Conservation (phyloP, 805 yeast species). For the Citeromyces matritensis region DNA sequence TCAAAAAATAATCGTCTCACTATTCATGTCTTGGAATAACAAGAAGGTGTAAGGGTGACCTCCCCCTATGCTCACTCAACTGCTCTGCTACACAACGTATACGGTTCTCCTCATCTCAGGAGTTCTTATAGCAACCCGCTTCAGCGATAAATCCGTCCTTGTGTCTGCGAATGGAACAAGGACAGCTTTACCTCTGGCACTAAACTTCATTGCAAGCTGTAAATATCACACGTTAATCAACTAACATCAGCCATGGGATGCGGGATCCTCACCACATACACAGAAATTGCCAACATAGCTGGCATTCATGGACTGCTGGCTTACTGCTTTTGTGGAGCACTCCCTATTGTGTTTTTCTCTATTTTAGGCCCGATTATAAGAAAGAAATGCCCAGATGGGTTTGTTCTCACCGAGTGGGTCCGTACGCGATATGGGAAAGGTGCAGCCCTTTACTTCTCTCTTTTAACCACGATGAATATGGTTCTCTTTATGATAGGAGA, state of each 20-base stretch:
- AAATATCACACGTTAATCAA: conserved; percentile 19
- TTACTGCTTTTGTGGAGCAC: conserved; percentile 63
- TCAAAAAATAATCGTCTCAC: too few species aligned
- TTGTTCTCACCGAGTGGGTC: conserved; percentile 92
- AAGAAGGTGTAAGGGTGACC: too few species aligned
- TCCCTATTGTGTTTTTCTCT: conserved; percentile 79
- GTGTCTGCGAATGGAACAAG: conserved; percentile 73
- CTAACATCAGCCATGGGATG: conserved; percentile 58
- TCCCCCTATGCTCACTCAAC: too few species aligned
- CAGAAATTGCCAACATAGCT: conserved; percentile 72
- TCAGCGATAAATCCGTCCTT: conserved; percentile 36
- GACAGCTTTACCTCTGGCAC: conserved; percentile 63
- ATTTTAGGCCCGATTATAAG: conserved; percentile 71
- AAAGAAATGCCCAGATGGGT: conserved; percentile 73
- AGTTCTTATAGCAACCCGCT: conserved; percentile 4
- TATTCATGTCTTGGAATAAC: too few species aligned
- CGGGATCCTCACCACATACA: conserved; percentile 75
- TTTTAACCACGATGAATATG: conserved; percentile 74
- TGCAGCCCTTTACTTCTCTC: conserved; percentile 62
- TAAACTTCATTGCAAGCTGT: conserved; percentile 88
- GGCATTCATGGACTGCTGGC: conserved; percentile 83
- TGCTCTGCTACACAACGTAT: too few species aligned
- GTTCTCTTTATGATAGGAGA: conserved; percentile 82
- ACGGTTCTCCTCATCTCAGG: too few species aligned
- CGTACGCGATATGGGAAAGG: conserved; percentile 61